Percentiles rank a stretch among this genome's conserved stretches.
Conservation (phyloP, 1,284 basidiomycete species). For the Tausonia pullulans region DNA sequence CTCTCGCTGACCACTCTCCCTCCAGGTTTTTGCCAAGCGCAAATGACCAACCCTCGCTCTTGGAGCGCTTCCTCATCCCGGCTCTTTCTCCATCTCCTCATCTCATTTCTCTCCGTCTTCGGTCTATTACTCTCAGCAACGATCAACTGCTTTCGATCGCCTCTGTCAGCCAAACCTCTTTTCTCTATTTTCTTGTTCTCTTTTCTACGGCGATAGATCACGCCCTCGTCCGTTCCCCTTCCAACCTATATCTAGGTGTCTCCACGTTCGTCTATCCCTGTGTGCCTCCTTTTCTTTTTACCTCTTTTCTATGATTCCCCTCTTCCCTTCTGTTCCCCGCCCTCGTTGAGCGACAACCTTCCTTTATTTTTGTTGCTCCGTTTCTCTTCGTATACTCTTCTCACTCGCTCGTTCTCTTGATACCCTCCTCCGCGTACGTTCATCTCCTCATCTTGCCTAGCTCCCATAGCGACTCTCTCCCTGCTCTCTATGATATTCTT, state of each 20-base stretch:
- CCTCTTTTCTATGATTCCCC: not conserved
- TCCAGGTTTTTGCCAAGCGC: conserved; percentile 16
- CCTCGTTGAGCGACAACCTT: not conserved
- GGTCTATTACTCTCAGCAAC: no score
- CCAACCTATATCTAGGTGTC: no score
- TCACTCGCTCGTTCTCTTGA: not conserved
- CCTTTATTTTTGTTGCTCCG: not conserved
- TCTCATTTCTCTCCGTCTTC: no score
- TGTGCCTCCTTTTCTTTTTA: no score
- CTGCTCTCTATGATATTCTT: no score
- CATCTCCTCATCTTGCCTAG: not conserved
- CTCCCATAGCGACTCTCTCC: not conserved
- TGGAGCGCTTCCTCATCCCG: no score
- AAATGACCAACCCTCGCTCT: not conserved
- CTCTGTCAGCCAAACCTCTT: not conserved
- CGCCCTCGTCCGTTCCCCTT: no score
- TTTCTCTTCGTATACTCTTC: not conserved
- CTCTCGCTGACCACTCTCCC: no score
- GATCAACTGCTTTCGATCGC: no score
- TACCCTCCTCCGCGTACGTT: not conserved
- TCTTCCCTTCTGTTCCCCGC: conserved; percentile 5
- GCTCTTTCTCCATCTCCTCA: no score
- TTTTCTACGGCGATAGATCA: not conserved
- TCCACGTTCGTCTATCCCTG: no score
- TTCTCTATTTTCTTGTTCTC: not conserved